Evolutionary conservation across 306 rosid species (phyloP).

Genomic region (Trichosanthes truncata): DNA sequence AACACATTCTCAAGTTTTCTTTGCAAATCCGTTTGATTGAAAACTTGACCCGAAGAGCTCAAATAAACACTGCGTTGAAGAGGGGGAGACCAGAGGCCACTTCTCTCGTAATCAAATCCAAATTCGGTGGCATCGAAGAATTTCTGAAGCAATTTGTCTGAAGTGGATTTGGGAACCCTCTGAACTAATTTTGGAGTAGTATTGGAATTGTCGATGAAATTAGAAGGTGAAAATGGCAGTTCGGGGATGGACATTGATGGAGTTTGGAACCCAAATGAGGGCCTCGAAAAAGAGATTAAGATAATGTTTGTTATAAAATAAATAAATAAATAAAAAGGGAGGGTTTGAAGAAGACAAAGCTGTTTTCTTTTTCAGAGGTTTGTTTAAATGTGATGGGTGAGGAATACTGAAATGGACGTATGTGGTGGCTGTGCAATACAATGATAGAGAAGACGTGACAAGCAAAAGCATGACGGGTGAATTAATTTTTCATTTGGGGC

Average conservation of each 20-base stretch:
- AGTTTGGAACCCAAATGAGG: not conserved
- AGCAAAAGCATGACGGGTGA: not conserved
- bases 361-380: constrained; percentile 20
- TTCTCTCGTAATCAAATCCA: constrained; percentile 8
- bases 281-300: not conserved
- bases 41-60: constrained; percentile 4
- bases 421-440: not conserved
- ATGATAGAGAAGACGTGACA: constrained; percentile 8
- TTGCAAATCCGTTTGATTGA: constrained; percentile 4
- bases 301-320: not conserved
- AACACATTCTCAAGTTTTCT: not conserved
- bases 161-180: constrained; percentile 9
- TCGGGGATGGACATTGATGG: constrained; percentile 26
- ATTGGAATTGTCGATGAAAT: constrained; percentile 4
- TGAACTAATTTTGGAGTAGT: constrained; percentile 5
- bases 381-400: constrained; percentile 6
- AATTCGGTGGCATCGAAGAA: constrained; percentile 7
- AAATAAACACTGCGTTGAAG: constrained; percentile 7
- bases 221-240: constrained; percentile 17
- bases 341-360: constrained; percentile 2
- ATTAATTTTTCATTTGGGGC: not conserved
- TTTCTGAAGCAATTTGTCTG: constrained; percentile 6
- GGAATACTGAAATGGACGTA: constrained; percentile 12
- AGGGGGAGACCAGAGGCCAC: constrained; percentile 19
- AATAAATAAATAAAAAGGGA: not conserved